These are phyloP conservation scores for Cladosporium cucumerinum DNA, from an alignment of 2,329 filamentous ascomycete species.

Conservation along the genomic window DNA sequence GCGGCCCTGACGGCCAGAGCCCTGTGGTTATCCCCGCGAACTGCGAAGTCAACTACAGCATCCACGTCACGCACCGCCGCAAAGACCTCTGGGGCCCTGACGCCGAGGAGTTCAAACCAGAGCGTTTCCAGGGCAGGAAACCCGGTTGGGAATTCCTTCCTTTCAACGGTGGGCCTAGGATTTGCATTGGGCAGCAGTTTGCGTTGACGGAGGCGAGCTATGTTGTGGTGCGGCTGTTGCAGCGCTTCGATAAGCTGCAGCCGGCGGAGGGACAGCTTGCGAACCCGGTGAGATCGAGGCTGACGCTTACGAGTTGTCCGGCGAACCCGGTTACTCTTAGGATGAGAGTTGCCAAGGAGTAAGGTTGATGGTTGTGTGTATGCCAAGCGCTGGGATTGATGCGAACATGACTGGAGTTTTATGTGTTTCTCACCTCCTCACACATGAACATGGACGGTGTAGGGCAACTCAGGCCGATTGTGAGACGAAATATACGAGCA, in stretches of 20 bases:
- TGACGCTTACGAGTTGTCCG: conserved; percentile 32
- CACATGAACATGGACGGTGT: not conserved
- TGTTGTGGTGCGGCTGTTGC: conserved; percentile 31
- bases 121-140: conserved; percentile 32
- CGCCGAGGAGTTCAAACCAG: conserved; percentile 38
- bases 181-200: conserved; percentile 81
- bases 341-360: conserved; percentile 25
- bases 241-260: conserved; percentile 32
- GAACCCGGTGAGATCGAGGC: conserved; percentile 21
- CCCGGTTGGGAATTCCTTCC: conserved; percentile 37
- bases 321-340: conserved; percentile 25
- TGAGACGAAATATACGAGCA: not conserved
- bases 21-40: conserved; percentile 49
- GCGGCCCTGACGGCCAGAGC: conserved; percentile 49
- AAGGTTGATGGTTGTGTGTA: not conserved
- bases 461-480: not conserved
- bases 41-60: conserved; percentile 31
- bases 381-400: not conserved
- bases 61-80: conserved; percentile 38
- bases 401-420: not conserved
- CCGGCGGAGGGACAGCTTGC: conserved; percentile 23
- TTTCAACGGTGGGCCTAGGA: conserved; percentile 48
- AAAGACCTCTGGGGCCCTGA: conserved; percentile 39
- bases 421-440: not conserved
- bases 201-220: conserved; percentile 47